Conservation (phyloP, 2,329 filamentous ascomycete species). For the Trichoderma breve region DNA sequence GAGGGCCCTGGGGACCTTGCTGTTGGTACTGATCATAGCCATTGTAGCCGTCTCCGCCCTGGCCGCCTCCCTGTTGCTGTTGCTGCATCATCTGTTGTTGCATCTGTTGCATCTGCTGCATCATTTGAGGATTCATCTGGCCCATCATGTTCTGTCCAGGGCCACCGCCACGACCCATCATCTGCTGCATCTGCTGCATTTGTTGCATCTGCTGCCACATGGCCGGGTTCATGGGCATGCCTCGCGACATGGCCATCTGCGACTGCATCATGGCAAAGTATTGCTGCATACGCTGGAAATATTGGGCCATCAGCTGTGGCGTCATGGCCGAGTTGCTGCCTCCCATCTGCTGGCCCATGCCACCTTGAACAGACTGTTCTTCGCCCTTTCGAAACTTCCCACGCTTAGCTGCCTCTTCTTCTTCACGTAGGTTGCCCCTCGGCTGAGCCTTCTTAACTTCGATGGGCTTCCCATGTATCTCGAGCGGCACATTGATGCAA, state of each 20-base stretch:
- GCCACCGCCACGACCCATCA: slow-evolving; percentile 45
- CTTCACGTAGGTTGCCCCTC: slow-evolving; percentile 87
- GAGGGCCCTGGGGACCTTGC: slow-evolving; percentile 41
- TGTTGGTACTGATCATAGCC: slow-evolving; percentile 44
- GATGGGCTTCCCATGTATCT: slow-evolving; percentile 93
- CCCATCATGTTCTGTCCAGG: slow-evolving; percentile 39
- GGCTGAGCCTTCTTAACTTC: slow-evolving; percentile 98
- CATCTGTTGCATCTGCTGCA: slow-evolving; percentile 57
- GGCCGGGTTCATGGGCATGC: slow-evolving; percentile 69
- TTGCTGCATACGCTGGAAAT: slow-evolving; percentile 98
- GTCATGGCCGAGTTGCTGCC: slow-evolving; percentile 67
- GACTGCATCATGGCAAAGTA: slow-evolving; percentile 95
- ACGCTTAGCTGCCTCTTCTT: slow-evolving; percentile 70
- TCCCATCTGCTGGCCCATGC: slow-evolving; percentile 45
- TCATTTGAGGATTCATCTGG: slow-evolving; percentile 52
- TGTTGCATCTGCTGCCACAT: slow-evolving; percentile 77
- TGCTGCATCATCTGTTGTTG: slow-evolving; percentile 44
- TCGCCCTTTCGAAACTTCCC: slow-evolving; percentile 59
- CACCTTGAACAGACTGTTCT: slow-evolving; percentile 41
- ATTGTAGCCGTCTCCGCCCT: slow-evolving; percentile 30
- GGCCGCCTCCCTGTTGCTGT: slow-evolving; percentile 36
- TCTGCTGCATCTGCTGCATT: slow-evolving; percentile 67
- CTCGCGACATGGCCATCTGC: slow-evolving; percentile 80
- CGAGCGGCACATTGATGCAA: slow-evolving; percentile 78
- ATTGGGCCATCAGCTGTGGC: slow-evolving; percentile 96